Evolutionary conservation across 129 eudicot species (phyloP).

Genomic region (Centrapalus pauciflorus): DNA sequence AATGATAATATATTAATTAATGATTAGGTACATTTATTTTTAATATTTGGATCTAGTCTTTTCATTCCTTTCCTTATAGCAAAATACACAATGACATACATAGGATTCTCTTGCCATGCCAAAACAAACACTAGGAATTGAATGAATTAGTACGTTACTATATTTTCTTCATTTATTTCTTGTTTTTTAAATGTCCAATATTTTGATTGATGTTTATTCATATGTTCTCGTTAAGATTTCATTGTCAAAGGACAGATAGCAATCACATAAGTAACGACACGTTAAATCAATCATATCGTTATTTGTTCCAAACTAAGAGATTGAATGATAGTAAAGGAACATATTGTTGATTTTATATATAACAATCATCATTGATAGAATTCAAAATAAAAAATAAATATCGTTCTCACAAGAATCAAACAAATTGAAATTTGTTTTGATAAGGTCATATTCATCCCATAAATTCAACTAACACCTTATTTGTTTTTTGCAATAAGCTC

Average conservation of each 20-base stretch:
- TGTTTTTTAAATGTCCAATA: not conserved
- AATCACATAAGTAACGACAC: too few relatives aligned
- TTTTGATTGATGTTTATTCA: not conserved
- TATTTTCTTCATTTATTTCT: not conserved
- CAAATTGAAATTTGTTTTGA: too few relatives aligned
- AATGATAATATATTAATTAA: constrained; percentile 12
- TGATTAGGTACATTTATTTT: constrained; percentile 20
- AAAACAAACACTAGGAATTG: constrained; percentile 4
- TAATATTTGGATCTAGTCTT: not conserved
- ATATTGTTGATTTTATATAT: not conserved
- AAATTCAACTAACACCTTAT: too few relatives aligned
- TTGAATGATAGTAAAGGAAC: too few relatives aligned
- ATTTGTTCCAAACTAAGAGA: too few relatives aligned
- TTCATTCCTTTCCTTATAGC: not conserved
- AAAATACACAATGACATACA: not conserved
- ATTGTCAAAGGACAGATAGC: not conserved
- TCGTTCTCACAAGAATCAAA: too few relatives aligned
- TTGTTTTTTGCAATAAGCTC: too few relatives aligned
- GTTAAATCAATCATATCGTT: too few relatives aligned
- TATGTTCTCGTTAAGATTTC: not conserved
- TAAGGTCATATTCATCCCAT: too few relatives aligned
- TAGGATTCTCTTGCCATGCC: constrained; percentile 10
- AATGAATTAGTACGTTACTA: not conserved
- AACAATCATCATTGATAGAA: too few relatives aligned
- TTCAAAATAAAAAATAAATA: too few relatives aligned